Evolutionary conservation across 768 basidiomycete species (phyloP), one percentile per base, ranked within the genome.

Genomic region (Mycena galopus): DNA sequence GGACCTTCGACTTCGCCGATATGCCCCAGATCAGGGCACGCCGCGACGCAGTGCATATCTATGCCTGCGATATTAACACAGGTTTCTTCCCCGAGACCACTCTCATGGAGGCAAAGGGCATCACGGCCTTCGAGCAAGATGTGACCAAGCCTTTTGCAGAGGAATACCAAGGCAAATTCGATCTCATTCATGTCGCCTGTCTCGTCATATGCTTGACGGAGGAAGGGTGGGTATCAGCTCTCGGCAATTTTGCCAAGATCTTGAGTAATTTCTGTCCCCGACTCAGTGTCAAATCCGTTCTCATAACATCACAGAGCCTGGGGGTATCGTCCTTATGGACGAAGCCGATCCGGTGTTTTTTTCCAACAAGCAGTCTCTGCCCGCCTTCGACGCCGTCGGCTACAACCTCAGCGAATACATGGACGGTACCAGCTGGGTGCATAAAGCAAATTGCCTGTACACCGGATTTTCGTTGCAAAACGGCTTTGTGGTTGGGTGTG

Each of bases 371-470:
- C 53, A 55, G 29, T 25, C 29, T n/a, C 23, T 50, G 53, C 53
- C 29, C 2, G 11, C 30, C 7, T 2, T 8, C n/a, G 21, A 50
- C 5, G 6, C n/a, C 23, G 47, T 5, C n/a, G 6, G 21, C 16
- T 30, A 58, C 32, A 32, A 33, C 16, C 29, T 23, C 3, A 32
- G 10, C 29, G 32, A 16, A 35, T 35, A 56, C 30, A 16, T 58
- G 17, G 7, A 8, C 4, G 56, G 56, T 7, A 6, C 30, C 3
- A 58, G 32, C 17, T 58, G 56, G 56, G 35, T 58, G 30, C 56
- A 58, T 7, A 58, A 58, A 17, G 56, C 56, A n/a, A 58, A 58
- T n/a, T 58, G 56, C 33, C 56, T 58, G 4, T 58, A 35, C 21
- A 35, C 56, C 16, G 56, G 56, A 16, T 58, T 33, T 55, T 25